Percentiles rank a stretch among this genome's conserved stretches.
phyloP scores from a whole-genome alignment of 192 early-diverging fungal species.

The Backusella australiensis region DNA sequence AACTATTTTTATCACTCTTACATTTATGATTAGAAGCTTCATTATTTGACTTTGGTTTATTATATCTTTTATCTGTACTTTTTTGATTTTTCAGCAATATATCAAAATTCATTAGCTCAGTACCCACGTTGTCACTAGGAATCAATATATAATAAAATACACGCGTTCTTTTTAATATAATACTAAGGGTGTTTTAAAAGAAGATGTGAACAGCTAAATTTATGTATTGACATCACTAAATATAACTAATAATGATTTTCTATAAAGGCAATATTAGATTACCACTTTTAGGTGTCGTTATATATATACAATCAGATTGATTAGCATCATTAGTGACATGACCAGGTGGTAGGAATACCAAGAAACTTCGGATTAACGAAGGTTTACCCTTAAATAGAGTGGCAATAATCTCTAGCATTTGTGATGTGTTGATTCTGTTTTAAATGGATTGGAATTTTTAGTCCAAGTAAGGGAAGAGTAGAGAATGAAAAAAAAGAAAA shows the following conservation, averaged over 20 bases:
- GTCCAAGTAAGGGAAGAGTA: no score
- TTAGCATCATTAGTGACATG: conserved; percentile 17
- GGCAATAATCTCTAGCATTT: conserved; percentile 22
- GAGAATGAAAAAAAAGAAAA: not conserved
- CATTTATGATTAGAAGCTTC: conserved; percentile 47
- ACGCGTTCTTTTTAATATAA: no score
- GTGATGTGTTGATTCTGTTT: conserved; percentile 21
- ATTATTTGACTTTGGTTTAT: conserved; percentile 39
- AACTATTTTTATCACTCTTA: not conserved
- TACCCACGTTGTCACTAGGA: no score
- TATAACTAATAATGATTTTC: not conserved
- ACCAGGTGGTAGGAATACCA: conserved; percentile 28
- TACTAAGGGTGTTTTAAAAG: no score
- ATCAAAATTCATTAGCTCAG: not conserved
- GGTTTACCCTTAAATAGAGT: conserved; percentile 23
- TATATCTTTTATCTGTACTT: not conserved
- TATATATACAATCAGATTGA: conserved; percentile 17
- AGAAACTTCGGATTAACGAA: conserved; percentile 20
- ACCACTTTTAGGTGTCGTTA: conserved; percentile 11
- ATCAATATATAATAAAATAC: no score
- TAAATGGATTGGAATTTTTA: not conserved
- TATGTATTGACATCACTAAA: no score
- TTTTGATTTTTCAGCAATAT: not conserved
- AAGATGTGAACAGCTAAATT: no score
- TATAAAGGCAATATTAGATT: conserved; percentile 6